Base-by-base conservation (phyloP, 768 basidiomycete species). In the Cystofilobasidium bisporidii region DNA sequence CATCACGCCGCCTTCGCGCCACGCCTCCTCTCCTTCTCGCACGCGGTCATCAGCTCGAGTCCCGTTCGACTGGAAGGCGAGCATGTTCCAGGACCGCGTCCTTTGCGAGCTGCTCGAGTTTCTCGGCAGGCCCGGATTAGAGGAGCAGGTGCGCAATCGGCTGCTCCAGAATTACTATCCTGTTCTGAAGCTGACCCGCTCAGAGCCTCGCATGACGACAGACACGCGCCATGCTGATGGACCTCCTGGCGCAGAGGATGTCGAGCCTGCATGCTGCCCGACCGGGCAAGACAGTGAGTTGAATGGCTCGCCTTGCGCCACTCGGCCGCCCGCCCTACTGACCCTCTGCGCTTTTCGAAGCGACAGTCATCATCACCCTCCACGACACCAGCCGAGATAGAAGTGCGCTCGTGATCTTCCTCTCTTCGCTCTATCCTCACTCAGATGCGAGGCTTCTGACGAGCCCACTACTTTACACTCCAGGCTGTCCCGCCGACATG, bases 81-180 rank as follows among this genome's bases (percentile, higher is more conserved):
- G 36, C 24, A 14, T 64, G 24, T 64, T 64, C 26, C 38, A 64
- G 38, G 63, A 64, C 20, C 12, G 22, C 26, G 63, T 55, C 8
- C 53, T 64, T 12, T 64, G 63, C 53, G 38, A 64, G 63, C 63
- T 64, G 26, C 53, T 64, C 24, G 63, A 64, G 28, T 40, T 55
- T 2, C 22, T 55, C 12, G 50, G 38, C 9, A 36, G 20, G 10
- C 53, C 63, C 30, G 38, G 24, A 15, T 2, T 57, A 5, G 55
- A 38, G 30, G 40, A 56, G n/a, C 26, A 56, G 53, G 63, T 64
- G 17, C 53, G n/a, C n/a, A 50, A n/a, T 40, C 48, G 50, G n/a
- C 53, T 50, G 20, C 48, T 11, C n/a, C n/a, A n/a, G n/a, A n/a
- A n/a, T 50, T 50, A 9, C 26, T 24, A 15, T 50, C 48, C n/a